Base-by-base conservation (phyloP, 306 rosid species). In the Ceratonia siliqua region DNA sequence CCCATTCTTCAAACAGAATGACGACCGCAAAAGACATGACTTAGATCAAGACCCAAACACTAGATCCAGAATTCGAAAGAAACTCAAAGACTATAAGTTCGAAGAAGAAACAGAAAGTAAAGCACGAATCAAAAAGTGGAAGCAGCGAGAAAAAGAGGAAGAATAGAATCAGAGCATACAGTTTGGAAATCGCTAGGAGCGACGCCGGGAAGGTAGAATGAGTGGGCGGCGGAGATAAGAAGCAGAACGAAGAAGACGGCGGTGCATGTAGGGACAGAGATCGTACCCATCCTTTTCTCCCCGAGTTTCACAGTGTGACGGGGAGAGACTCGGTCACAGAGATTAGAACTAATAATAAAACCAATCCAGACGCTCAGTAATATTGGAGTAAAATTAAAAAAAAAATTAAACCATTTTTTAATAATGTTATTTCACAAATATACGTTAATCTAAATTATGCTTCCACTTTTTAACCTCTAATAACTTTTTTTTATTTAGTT, bases 141-240 rank as follows among this genome's bases (percentile, higher is more conserved):
- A 6, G 27, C 20, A 28, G 28, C 2, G 70, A 70, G 33, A 59
- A 22, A 50, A 49, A 35, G 5, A 43, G 43, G 36, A 12, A 32
- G 21, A 32, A 62, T 15, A 43, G 32, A 41, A 11, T 68, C 5
- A 15, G 3, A 53, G 59, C 41, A 57, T 71, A 89, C 94, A 33
- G 74, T 81, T 57, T 74, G 88, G 88, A 89, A 87, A 87, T 89
- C 91, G 68, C 91, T 88, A 70, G 89, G 91, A 79, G 94, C 94
- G 18, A 89, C 94, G 38, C 94, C 91, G 20, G 94, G 94, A 57
- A 89, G 94, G 77, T 89, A 89, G 82, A 89, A 89, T 57, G 88
- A 76, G 78, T 83, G 76, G 18, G 61, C 88, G 35, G 87, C 58
- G 63, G 87, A 83, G 66, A 80, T 65, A 72, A 82, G 32, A 50